Percentiles rank a stretch among this genome's conserved stretches.
Conservation (phyloP, 495 filamentous ascomycete species). For the Daldinia loculata region DNA sequence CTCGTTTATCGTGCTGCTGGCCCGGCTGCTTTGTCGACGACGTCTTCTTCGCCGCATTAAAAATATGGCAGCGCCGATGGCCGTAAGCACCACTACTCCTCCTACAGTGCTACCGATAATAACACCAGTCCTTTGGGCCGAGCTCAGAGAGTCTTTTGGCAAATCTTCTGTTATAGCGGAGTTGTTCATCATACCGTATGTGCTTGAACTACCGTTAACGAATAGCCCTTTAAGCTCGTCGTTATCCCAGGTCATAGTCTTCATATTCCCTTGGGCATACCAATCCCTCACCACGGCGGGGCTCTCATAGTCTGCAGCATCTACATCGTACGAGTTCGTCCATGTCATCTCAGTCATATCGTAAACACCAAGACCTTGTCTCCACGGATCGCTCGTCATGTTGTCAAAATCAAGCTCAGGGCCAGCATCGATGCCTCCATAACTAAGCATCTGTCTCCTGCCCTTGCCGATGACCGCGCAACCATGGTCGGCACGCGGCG, state of each 20-base stretch:
- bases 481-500: constrained; percentile 41
- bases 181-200: constrained; percentile 10
- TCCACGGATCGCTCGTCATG: constrained; percentile 50
- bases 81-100: constrained; percentile 22
- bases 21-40: constrained; percentile 21
- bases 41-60: constrained; percentile 23
- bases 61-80: constrained; percentile 17
- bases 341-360: constrained; percentile 54
- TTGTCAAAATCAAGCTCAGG: constrained; percentile 26
- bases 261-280: constrained; percentile 47
- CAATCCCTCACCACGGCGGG: constrained; percentile 43
- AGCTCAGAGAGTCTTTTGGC: constrained; percentile 10
- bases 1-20: constrained; percentile 28
- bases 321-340: constrained; percentile 49
- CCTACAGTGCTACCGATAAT: constrained; percentile 42
- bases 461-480: constrained; percentile 51
- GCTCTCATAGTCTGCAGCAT: constrained; percentile 48
- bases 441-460: constrained; percentile 52
- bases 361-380: constrained; percentile 52
- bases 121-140: constrained; percentile 19
- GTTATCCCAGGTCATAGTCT: constrained; percentile 42
- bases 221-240: constrained; percentile 40
- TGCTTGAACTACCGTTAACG: constrained; percentile 17
- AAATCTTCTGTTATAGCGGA: background rate
- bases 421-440: constrained; percentile 47